Conservation (phyloP, 2,329 filamentous ascomycete genomes). For the Cytospora schulzeri region DNA sequence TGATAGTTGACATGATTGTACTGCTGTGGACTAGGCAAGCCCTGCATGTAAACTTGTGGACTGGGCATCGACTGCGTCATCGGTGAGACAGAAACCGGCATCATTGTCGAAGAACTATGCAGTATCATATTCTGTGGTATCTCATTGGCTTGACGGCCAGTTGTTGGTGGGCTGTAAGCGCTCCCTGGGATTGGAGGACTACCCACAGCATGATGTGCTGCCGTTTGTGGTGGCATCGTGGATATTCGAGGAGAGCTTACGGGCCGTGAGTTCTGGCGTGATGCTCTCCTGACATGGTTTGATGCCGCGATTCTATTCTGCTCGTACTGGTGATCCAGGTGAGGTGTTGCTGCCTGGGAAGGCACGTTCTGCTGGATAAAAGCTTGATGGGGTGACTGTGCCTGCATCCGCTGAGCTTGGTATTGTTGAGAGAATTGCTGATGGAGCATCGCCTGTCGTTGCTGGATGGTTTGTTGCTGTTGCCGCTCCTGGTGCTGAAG, state of each 20-base stretch:
- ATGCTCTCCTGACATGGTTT: constrained; percentile 1
- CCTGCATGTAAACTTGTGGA: constrained; percentile 9
- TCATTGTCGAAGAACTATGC: background rate
- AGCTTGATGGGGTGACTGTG: constrained; percentile 11
- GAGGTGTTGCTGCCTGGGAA: background rate
- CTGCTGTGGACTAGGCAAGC: constrained; percentile 2
- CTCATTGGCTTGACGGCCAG: background rate
- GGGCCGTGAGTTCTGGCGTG: constrained; percentile 2
- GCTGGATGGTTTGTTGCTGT: background rate
- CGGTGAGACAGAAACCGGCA: background rate
- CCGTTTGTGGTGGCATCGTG: constrained; percentile 1
- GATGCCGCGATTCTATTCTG: background rate
- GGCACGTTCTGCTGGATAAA: background rate
- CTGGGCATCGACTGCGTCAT: constrained; percentile 13
- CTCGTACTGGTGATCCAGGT: constrained; percentile 5
- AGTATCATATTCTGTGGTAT: background rate
- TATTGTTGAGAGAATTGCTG: constrained; percentile 18
- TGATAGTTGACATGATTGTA: background rate
- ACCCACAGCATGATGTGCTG: background rate
- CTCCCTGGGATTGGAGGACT: background rate
- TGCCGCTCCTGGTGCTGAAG: constrained; percentile 4
- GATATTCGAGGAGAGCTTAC: background rate
- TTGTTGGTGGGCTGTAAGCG: background rate
- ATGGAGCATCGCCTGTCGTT: background rate
- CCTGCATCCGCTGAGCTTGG: constrained; percentile 25